These are phyloP conservation scores for Samsoniella hepiali DNA, from an alignment of 2,329 filamentous ascomycete species.

Conservation along the genomic window DNA sequence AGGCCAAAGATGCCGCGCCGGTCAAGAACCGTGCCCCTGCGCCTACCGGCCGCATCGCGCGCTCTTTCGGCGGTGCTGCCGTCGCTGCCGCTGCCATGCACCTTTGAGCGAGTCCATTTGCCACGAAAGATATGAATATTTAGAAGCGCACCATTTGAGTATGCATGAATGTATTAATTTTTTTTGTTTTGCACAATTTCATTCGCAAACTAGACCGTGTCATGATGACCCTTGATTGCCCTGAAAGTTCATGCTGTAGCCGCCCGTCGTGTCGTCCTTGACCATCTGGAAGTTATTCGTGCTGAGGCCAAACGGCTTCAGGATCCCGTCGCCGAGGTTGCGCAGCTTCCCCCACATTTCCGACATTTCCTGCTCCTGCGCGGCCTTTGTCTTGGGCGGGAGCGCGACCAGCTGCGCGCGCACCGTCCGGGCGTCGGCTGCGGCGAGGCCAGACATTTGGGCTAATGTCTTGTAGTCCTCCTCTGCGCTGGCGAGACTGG, in stretches of 20 bases:
- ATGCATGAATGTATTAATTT: background rate
- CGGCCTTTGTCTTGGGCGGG: slow-evolving; percentile 67
- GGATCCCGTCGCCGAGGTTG: slow-evolving; percentile 82
- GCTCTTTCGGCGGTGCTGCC: slow-evolving; percentile 12
- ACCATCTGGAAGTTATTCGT: slow-evolving; percentile 94
- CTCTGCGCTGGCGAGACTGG: slow-evolving; percentile 70
- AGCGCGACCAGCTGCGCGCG: slow-evolving; percentile 62
- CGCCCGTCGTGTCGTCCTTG: slow-evolving; percentile 83
- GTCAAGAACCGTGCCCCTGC: slow-evolving; percentile 10
- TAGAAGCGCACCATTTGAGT: background rate
- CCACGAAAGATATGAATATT: background rate
- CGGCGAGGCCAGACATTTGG: slow-evolving; percentile 52
- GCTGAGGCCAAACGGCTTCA: slow-evolving; percentile 90
- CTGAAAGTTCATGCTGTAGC: slow-evolving; percentile 88
- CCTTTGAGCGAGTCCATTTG: background rate
- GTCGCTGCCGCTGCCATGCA: slow-evolving; percentile 8
- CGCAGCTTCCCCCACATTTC: slow-evolving; percentile 99
- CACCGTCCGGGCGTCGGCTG: slow-evolving; percentile 66
- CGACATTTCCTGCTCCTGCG: slow-evolving; percentile 81
- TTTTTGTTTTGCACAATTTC: background rate
- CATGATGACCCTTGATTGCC: slow-evolving; percentile 20
- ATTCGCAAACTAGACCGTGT: background rate
- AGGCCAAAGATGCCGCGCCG: background rate
- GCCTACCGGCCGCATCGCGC: slow-evolving; percentile 8
- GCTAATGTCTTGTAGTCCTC: slow-evolving; percentile 74